phyloP scores from a whole-genome alignment of 202 grass and related monocot species.

The Schoenoplectus triqueter region DNA sequence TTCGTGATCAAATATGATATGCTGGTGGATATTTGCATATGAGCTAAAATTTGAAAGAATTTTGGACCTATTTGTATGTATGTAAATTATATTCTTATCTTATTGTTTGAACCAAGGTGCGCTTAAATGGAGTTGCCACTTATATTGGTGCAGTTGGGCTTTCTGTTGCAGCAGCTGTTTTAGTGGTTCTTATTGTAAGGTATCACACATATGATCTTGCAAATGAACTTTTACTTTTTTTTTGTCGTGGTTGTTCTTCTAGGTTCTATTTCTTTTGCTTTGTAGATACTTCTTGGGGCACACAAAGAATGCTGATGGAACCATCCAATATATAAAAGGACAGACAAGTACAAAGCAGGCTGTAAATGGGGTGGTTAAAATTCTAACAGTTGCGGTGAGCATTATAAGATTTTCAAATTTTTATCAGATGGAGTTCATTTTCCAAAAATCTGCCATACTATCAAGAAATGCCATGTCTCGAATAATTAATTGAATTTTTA shows the following conservation, averaged over 20 bases:
- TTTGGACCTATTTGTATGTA: constrained; percentile 25
- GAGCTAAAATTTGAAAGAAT: constrained; percentile 18
- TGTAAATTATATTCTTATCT: not conserved
- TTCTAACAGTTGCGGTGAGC: constrained; percentile 92
- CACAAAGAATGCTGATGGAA: constrained; percentile 76
- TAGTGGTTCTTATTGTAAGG: constrained; percentile 83
- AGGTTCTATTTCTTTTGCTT: constrained; percentile 17
- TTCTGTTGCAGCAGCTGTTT: constrained; percentile 67
- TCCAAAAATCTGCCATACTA: not conserved
- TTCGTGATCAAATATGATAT: constrained; percentile 3
- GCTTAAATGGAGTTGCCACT: constrained; percentile 93
- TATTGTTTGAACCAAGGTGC: constrained; percentile 54
- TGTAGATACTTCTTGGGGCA: constrained; percentile 93
- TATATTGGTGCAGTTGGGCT: constrained; percentile 92
- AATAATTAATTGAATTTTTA: not conserved
- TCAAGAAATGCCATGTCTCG: not conserved
- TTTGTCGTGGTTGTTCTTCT: not conserved
- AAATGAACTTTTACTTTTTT: constrained; percentile 20
- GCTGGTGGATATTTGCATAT: constrained; percentile 1
- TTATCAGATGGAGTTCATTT: constrained; percentile 35
- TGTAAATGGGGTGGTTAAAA: constrained; percentile 67
- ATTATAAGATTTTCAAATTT: constrained; percentile 31
- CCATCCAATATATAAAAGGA: constrained; percentile 86
- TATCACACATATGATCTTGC: constrained; percentile 30
- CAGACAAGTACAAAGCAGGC: constrained; percentile 66